Evolutionary conservation across 2,329 filamentous ascomycete genomes (phyloP).

Genomic region (Cladosporium halotolerans): DNA sequence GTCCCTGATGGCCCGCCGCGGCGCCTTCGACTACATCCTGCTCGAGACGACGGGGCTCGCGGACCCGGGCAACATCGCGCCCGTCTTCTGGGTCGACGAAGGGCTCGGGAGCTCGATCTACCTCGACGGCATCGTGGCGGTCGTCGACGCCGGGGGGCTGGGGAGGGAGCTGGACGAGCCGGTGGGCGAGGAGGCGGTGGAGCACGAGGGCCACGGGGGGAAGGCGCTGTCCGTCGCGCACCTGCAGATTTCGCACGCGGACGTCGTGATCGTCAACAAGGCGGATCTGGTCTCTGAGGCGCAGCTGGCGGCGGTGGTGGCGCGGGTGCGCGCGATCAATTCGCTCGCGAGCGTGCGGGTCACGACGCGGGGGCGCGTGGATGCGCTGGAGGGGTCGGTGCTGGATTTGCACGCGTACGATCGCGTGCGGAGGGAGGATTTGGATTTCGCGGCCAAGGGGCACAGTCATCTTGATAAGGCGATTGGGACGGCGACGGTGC

Average conservation of each 20-base stretch:
- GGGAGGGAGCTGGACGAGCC: slow-evolving; percentile 70
- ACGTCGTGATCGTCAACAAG: slow-evolving; percentile 94
- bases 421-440: slow-evolving; percentile 56
- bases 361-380: slow-evolving; percentile 73
- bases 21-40: slow-evolving; percentile 94
- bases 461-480: slow-evolving; percentile 88
- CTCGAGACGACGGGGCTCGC: slow-evolving; percentile 93
- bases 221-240: slow-evolving; percentile 85
- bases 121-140: slow-evolving; percentile 89
- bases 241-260: slow-evolving; percentile 92
- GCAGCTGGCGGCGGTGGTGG: slow-evolving; percentile 63
- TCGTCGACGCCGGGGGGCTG: slow-evolving; percentile 94
- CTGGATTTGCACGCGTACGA: slow-evolving; percentile 93
- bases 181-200: slow-evolving; percentile 24
- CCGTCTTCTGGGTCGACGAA: slow-evolving; percentile 96
- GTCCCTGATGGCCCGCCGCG: slow-evolving; percentile 87
- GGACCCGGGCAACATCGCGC: slow-evolving; percentile 91
- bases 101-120: slow-evolving; percentile 93
- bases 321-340: slow-evolving; percentile 78
- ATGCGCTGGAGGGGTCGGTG: slow-evolving; percentile 75
- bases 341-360: slow-evolving; percentile 76
- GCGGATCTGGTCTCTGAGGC: slow-evolving; percentile 68
- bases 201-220: slow-evolving; percentile 35
- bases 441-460: slow-evolving; percentile 68
- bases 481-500: slow-evolving; percentile 75